phyloP scores from a whole-genome alignment of 805 yeast genomes.

The Ogataea minuta region DNA sequence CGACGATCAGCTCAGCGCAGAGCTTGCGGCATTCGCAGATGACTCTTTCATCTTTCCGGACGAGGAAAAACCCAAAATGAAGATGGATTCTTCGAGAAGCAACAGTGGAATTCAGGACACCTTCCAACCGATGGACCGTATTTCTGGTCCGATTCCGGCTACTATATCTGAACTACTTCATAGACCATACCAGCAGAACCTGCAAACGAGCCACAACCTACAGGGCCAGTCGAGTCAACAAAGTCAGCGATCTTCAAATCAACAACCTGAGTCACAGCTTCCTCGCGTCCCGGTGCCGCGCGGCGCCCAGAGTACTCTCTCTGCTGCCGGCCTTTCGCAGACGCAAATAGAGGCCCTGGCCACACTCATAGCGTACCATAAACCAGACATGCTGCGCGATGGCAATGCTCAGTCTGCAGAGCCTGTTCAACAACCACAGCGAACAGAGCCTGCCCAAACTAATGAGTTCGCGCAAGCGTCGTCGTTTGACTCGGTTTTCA shows the following conservation, averaged over 20 bases:
- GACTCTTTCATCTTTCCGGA: slow-evolving; percentile 79
- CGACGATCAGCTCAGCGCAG: slow-evolving; percentile 57
- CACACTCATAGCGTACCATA: slow-evolving; percentile 69
- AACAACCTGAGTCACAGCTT: slow-evolving; percentile 4
- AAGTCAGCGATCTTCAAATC: slow-evolving; percentile 28
- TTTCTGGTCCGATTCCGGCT: slow-evolving; percentile 21
- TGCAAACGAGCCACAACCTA: slow-evolving; percentile 28
- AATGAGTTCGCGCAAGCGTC: too few relatives aligned
- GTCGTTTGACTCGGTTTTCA: background rate
- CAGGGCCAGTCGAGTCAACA: background rate
- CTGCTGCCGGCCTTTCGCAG: slow-evolving; percentile 62
- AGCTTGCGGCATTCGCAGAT: slow-evolving; percentile 79
- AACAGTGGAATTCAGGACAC: slow-evolving; percentile 6
- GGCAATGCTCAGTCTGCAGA: background rate
- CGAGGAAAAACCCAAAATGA: slow-evolving; percentile 61
- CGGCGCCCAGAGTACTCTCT: slow-evolving; percentile 63
- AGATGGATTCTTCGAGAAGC: slow-evolving; percentile 14
- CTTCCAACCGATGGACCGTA: background rate
- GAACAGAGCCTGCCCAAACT: too few relatives aligned
- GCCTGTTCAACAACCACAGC: too few relatives aligned
- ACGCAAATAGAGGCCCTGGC: slow-evolving; percentile 73
- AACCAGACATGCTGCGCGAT: slow-evolving; percentile 24
- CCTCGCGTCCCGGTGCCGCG: slow-evolving; percentile 71
- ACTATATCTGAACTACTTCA: slow-evolving; percentile 33
- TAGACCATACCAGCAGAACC: slow-evolving; percentile 8